Conservation (phyloP, 164 flowering plant genomes). For the Annona squamosa region DNA sequence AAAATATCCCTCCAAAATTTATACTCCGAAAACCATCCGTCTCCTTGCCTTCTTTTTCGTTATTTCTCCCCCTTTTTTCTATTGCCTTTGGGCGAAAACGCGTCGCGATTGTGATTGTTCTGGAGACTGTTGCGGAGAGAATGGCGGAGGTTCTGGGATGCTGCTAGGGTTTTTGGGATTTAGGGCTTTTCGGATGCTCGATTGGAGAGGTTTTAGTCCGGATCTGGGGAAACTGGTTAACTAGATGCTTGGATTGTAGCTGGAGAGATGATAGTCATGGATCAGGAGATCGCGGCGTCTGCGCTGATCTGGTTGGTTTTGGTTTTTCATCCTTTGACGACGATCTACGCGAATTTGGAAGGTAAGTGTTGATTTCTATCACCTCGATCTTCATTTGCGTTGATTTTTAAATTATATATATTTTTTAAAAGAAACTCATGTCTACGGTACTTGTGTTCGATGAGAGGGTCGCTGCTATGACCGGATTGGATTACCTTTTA, state of each 20-base stretch:
- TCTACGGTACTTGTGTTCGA: background rate
- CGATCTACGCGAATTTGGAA: constrained; percentile 26
- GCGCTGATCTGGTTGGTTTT: constrained; percentile 23
- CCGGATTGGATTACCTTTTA: constrained; percentile 2
- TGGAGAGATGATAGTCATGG: constrained; percentile 19
- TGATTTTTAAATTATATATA: background rate
- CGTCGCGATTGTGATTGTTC: constrained; percentile 7
- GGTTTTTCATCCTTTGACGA: constrained; percentile 21
- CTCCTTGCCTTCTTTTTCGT: background rate
- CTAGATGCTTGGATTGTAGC: constrained; percentile 6
- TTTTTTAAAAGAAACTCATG: background rate
- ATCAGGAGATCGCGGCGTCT: constrained; percentile 12
- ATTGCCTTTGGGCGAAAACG: background rate
- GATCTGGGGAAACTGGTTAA: constrained; percentile 10
- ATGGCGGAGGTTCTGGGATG: constrained; percentile 14
- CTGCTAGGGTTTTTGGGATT: constrained; percentile 12
- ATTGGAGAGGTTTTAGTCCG: constrained; percentile 2
- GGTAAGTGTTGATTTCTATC: constrained; percentile 11
- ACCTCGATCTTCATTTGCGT: background rate
- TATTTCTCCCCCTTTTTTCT: background rate
- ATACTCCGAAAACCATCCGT: background rate
- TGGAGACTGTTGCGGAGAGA: constrained; percentile 1
- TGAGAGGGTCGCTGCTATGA: constrained; percentile 3
- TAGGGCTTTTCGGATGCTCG: constrained; percentile 12
- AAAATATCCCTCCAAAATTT: constrained; percentile 4